Conservation (phyloP, 75 land plant genomes). For the Ceratopteris richardii region DNA sequence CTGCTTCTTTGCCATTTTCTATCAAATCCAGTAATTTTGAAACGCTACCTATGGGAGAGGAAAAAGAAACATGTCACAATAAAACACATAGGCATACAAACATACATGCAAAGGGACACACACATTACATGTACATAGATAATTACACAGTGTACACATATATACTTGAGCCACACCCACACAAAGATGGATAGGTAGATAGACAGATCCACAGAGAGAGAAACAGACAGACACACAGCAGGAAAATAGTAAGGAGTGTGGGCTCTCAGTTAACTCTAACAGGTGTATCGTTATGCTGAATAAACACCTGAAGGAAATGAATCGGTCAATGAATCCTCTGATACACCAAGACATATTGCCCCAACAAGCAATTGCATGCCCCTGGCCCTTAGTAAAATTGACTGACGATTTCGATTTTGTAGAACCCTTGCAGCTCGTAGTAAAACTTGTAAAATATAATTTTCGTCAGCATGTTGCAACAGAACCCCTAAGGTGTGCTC, state of each 20-base stretch:
- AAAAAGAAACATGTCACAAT: too few species aligned
- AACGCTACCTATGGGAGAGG: background rate
- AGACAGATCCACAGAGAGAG: too few species aligned
- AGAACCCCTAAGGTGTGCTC: conserved; percentile 25
- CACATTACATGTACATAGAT: too few species aligned
- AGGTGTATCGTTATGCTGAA: too few species aligned
- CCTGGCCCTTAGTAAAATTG: conserved; percentile 53
- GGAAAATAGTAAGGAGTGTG: too few species aligned
- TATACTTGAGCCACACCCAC: too few species aligned
- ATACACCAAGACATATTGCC: conserved; percentile 50
- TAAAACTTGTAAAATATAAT: conserved; percentile 51
- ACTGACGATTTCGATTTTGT: conserved; percentile 38
- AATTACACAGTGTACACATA: too few species aligned
- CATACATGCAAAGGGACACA: too few species aligned
- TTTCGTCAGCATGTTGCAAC: conserved; percentile 38
- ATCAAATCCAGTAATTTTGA: conserved; percentile 17
- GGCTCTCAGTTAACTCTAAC: too few species aligned
- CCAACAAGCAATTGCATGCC: conserved; percentile 68
- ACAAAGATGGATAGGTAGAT: too few species aligned
- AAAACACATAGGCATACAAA: too few species aligned
- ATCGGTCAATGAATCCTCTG: conserved; percentile 27
- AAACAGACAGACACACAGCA: too few species aligned
- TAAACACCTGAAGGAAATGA: conserved; percentile 27
- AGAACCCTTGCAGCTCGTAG: conserved; percentile 47
- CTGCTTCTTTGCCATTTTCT: conserved; percentile 35